phyloP scores from a whole-genome alignment of 1,284 basidiomycete genomes.

The Puccinia novopanici region DNA sequence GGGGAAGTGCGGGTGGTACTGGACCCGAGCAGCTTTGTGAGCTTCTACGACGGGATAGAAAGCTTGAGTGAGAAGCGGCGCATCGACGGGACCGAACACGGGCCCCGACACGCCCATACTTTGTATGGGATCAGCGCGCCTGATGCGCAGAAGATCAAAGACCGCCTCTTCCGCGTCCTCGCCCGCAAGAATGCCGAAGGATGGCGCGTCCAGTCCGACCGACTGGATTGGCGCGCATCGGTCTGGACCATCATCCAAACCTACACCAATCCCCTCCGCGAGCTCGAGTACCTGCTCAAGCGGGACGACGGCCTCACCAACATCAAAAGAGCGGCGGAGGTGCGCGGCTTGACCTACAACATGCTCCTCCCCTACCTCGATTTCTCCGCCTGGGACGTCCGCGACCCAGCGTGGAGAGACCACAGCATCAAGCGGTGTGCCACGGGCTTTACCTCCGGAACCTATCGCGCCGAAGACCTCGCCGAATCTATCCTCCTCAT shows the following conservation, averaged over 20 bases:
- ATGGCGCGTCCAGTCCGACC: neutral
- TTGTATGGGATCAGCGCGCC: conserved; percentile 20
- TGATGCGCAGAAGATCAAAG: conserved; percentile 13
- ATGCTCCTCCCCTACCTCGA: conserved; percentile 31
- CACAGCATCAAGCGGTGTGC: neutral
- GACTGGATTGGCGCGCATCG: neutral
- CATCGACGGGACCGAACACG: neutral
- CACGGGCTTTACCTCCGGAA: neutral
- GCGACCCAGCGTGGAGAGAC: neutral
- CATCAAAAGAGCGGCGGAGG: conserved; percentile 1
- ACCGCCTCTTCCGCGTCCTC: neutral
- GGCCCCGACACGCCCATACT: neutral
- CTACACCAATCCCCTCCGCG: neutral
- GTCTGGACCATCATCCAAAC: conserved; percentile 1
- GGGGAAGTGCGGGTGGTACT: conserved; percentile 62
- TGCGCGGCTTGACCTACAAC: conserved; percentile 5
- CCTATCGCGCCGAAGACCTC: neutral
- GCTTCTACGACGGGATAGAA: conserved; percentile 62
- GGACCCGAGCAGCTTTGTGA: conserved; percentile 61
- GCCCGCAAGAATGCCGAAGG: conserved; percentile 2
- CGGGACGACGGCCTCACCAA: neutral
- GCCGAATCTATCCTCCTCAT: conserved; percentile 1
- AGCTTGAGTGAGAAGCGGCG: conserved; percentile 51
- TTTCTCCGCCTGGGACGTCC: conserved; percentile 2
- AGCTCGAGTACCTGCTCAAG: neutral